Evolutionary conservation across 352 stramenopile genomes (phyloP), one percentile per base, ranked within the genome.

Genomic region (Phytophthora brassicae): DNA sequence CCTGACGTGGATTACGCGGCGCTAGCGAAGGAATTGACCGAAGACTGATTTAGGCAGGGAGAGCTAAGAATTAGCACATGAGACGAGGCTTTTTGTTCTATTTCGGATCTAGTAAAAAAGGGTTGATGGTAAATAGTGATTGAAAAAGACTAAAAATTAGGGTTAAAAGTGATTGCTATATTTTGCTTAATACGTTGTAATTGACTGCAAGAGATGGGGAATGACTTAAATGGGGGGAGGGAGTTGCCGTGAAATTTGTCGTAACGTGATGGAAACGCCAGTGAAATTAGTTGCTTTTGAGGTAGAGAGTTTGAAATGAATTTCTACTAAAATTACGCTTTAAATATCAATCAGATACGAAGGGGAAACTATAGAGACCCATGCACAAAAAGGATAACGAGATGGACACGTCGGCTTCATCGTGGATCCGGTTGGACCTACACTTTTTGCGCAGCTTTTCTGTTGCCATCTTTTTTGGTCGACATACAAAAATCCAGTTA

Each of bases 1-100:
- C 88, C 84, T 41, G 74, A 77, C 13, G 81, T 90, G 17, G 79
- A 90, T 47, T 90, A 90, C 48, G 74, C 88, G 39, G 78, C 79
- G n/a, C 61, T 90, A 13, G 78, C 78, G 13, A 81, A 82, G 60
- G 54, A 87, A 47, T 49, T 90, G 26, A 57, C 54, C n/a, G 36
- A 75, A 55, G 23, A 38, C 52, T 16, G n/a, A n/a, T 24, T n/a
- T n/a, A n/a, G n/a, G n/a, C n/a, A 23, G 22, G 7, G 17, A 44
- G 26, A 4, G 4, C 26, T 31, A 8, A 48, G 20, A 24, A 31
- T 48, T 48, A 31, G 29, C 20, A 22, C 17, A 39, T 39, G 33
- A 39, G 33, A 39, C 9, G 33, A 39, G 33, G 33, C 33, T n/a
- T n/a, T n/a, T n/a, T n/a, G n/a, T n/a, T n/a, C n/a, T n/a, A n/a